Base-by-base conservation (phyloP, 225 moss, liverwort and hornwort genomes). In the Marchantia polymorpha region DNA sequence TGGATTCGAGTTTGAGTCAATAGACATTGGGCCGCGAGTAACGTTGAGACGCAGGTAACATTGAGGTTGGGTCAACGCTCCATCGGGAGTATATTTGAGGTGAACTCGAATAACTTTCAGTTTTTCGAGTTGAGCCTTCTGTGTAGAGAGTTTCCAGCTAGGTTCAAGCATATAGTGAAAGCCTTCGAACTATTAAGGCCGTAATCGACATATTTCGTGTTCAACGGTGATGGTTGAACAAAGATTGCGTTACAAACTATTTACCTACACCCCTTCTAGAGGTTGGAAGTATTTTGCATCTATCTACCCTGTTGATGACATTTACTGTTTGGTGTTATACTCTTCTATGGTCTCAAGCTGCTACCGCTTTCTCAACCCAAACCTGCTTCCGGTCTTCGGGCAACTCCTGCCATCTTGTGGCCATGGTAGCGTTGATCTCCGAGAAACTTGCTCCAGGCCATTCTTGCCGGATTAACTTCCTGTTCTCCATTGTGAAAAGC, bases 401-500 rank as follows among this genome's bases (percentile, higher is more conserved):
- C 8, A 87, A 77, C 10, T 87, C 87, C 84, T 87, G 84, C 87
- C 87, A 87, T 58, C 70, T 60, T 23, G 80, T 49, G 46, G 80
- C 80, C 80, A 82, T 23, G 3, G 74, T 80, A 0, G 84, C 87
- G 0, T 69, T 87, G 12, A 87, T 73, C 52, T 87, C 87, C 3
- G 80, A 30, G 46, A 80, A 84, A 25, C 56, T 87, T 3, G 82
- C 73, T 0, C 47, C 82, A 8, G 87, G 84, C 27, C 74, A 84
- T 46, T 82, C 61, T 20, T 82, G 79, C 69, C 82, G 81, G 12
- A 87, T 77, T 8, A 53, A 1, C 76, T 87, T 87, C 7, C 83
- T 69, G n/a, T 76, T 79, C 29, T 87, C 86, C 68, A 79, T 84
- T 64, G 89, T 82, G 48, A 90, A 96, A 48, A 96, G 66, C 39